Conservation (phyloP, 2,329 filamentous ascomycete genomes). For the Pseudogymnoascus sp. region DNA sequence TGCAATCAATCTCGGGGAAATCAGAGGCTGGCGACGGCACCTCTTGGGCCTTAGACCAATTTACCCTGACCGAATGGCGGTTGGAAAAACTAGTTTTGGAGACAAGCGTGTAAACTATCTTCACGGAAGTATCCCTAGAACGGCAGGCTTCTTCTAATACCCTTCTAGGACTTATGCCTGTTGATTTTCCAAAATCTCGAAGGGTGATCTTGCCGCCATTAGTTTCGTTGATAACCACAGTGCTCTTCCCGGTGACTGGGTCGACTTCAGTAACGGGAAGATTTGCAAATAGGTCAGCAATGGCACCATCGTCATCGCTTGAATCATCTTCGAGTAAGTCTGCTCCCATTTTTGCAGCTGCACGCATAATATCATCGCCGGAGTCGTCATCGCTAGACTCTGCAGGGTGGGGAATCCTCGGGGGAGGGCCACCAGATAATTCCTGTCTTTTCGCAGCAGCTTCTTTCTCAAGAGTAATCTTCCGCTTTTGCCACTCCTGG, state of each 20-base stretch:
- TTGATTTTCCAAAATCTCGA: conserved; percentile 77
- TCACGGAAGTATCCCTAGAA: conserved; percentile 59
- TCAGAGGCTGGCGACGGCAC: conserved; percentile 30
- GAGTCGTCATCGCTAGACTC: conserved; percentile 29
- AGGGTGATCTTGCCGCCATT: conserved; percentile 52
- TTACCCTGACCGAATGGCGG: conserved; percentile 64
- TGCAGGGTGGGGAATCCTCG: neutral
- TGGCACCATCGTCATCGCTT: conserved; percentile 43
- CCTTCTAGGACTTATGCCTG: conserved; percentile 65
- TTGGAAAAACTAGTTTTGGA: conserved; percentile 69
- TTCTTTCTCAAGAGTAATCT: conserved; percentile 53
- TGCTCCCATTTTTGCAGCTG: conserved; percentile 50
- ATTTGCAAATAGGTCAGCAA: conserved; percentile 50
- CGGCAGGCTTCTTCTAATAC: conserved; percentile 83
- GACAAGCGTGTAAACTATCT: conserved; percentile 57
- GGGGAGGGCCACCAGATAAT: conserved; percentile 21
- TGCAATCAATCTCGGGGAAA: conserved; percentile 24
- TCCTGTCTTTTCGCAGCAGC: conserved; percentile 42
- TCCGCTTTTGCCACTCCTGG: conserved; percentile 53
- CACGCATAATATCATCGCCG: conserved; percentile 40
- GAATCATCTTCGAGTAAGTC: conserved; percentile 48
- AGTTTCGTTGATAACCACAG: conserved; percentile 44
- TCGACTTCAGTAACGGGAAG: conserved; percentile 54
- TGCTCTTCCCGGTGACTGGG: conserved; percentile 47
- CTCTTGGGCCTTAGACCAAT: conserved; percentile 70